Evolutionary conservation across 176 grass and related monocot genomes (phyloP), one percentile per base, ranked within the genome.

Genomic region (Triticum dicoccoides): DNA sequence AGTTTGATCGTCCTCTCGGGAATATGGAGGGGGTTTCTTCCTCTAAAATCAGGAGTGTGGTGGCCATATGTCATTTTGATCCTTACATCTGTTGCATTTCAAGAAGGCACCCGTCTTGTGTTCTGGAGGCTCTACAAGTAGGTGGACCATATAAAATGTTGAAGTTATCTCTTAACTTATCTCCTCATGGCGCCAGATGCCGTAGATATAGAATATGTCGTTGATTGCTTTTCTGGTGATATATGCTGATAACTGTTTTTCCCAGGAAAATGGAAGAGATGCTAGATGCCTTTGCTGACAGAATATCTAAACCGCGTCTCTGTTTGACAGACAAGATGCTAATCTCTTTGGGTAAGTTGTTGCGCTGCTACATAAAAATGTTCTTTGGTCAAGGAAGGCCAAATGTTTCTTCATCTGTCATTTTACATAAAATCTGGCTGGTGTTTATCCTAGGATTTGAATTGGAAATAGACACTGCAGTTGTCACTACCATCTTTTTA

Each of bases 61-160:
- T 98, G 91, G 93, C 84, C 90, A 27, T 92, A 96, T 85, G 86
- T 56, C 35, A 65, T 98, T 85, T 83, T 98, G 45, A 91, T 94
- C 58, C 69, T 98, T 64, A 91, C 97, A 64, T 98, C 92, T 59
- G 97, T 96, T 77, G 88, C 78, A 58, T 92, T 96, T 79, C 94
- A 98, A 89, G 97, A 98, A 88, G 88, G 86, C 9, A 66, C 65
- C 61, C 90, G 97, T 21, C 71, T 98, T 83, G 72, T 89, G 35
- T 98, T 98, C 88, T 98, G 97, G 97, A 96, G 70, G 88, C 87
- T 98, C 88, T 98, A 94, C 92, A 98, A 94, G 96, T 98, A 95
- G 56, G 89, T 88, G 62, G 78, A 79, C 61, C 45, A 54, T 65
- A 78, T 80, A 39, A 75, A 37, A 71, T 11, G 17, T 33, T 56